Percentiles rank a stretch among this genome's conserved stretches.
Evolutionary conservation across 805 yeast genomes (phyloP).

Genomic region (Saccharomycopsis schoenii): DNA sequence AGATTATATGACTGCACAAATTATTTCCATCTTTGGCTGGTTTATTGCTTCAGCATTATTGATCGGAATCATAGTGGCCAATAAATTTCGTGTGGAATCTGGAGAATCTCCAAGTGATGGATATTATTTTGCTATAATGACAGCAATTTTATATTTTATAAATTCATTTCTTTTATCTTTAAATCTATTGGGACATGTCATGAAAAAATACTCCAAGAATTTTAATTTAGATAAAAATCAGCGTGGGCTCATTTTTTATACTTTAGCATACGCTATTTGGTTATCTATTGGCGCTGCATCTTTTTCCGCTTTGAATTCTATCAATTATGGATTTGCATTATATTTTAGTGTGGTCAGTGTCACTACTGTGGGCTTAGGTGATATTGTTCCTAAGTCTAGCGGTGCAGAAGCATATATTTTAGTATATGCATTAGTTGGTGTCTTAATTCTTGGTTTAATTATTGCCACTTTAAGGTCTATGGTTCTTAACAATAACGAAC

Average conservation of each 20-base stretch:
- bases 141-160: constrained; percentile 48
- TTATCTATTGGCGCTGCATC: constrained; percentile 59
- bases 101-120: constrained; percentile 43
- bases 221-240: constrained; percentile 62
- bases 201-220: constrained; percentile 54
- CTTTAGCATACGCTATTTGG: constrained; percentile 59
- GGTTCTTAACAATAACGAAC: constrained; percentile 48
- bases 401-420: constrained; percentile 51
- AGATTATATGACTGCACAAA: constrained; percentile 51
- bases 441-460: constrained; percentile 63
- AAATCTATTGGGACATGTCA: constrained; percentile 53
- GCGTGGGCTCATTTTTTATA: constrained; percentile 63
- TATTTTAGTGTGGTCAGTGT: constrained; percentile 67
- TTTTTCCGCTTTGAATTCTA: constrained; percentile 35
- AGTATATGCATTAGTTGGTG: constrained; percentile 59
- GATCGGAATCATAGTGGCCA: constrained; percentile 34
- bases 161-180: constrained; percentile 44
- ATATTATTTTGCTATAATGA: constrained; percentile 68
- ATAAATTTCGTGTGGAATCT: constrained; percentile 18
- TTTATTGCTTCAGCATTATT: constrained; percentile 46
- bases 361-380: constrained; percentile 77
- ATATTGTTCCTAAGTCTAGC: constrained; percentile 43
- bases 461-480: constrained; percentile 60
- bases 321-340: constrained; percentile 55
- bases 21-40: constrained; percentile 57